A percentile compares a stretch with the other conserved stretches of the same genome.
Evolutionary conservation across 2,329 filamentous ascomycete genomes (phyloP).

Genomic region (Intubia oerlemansii): DNA sequence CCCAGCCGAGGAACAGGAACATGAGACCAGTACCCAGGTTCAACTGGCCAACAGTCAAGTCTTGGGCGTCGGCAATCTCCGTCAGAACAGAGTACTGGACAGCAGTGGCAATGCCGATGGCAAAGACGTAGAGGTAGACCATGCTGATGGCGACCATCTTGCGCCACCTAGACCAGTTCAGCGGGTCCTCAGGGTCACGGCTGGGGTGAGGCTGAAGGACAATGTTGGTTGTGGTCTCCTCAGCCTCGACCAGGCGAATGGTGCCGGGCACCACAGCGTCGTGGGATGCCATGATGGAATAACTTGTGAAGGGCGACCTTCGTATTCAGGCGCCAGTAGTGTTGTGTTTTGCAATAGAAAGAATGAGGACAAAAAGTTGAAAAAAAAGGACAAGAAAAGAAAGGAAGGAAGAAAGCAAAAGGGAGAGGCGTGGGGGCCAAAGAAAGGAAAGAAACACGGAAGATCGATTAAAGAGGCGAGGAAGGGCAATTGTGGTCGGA

Average conservation of each 20-base stretch:
- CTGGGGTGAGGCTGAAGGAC: constrained; percentile 17
- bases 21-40: constrained; percentile 27
- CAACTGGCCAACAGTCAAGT: constrained; percentile 20
- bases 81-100: constrained; percentile 27
- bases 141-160: constrained; percentile 18
- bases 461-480: no score
- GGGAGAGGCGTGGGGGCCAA: no score
- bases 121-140: constrained; percentile 19
- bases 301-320: no score
- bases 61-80: constrained; percentile 22
- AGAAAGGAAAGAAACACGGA: no score
- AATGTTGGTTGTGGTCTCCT: constrained; percentile 12
- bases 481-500: no score
- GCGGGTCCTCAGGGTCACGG: constrained; percentile 27
- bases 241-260: not conserved
- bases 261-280: constrained; percentile 1
- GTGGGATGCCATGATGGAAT: not conserved
- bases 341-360: no score
- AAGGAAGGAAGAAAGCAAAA: no score
- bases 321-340: not conserved
- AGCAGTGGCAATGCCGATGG: constrained; percentile 23
- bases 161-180: constrained; percentile 27
- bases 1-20: constrained; percentile 20
- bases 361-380: no score
- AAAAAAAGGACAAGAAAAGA: no score